Percentiles rank a stretch among this genome's conserved stretches.
Evolutionary conservation across 2,329 filamentous ascomycete genomes (phyloP).

Genomic region (Trichoderma lentiforme): DNA sequence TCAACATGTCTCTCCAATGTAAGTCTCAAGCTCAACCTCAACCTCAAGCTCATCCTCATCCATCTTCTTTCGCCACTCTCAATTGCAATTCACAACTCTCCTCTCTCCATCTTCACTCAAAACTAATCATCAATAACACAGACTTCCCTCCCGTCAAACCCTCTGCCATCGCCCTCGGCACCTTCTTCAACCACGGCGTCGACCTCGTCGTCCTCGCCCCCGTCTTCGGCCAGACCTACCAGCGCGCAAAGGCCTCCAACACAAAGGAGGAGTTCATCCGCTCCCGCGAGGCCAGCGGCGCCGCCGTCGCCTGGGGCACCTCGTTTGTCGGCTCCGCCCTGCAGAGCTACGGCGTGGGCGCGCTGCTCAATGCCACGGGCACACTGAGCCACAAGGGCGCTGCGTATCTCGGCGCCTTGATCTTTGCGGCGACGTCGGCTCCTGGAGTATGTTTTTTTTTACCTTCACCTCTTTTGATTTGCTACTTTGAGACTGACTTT

Average conservation of each 20-base stretch:
- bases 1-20: slow-evolving; percentile 60
- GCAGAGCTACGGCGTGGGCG: slow-evolving; percentile 85
- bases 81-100: background rate
- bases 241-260: slow-evolving; percentile 86
- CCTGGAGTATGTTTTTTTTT: slow-evolving; percentile 63
- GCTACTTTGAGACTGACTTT: background rate
- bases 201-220: slow-evolving; percentile 85
- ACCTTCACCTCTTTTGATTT: background rate
- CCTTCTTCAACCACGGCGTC: slow-evolving; percentile 89
- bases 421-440: slow-evolving; percentile 88
- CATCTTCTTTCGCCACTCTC: slow-evolving; percentile 11
- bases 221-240: slow-evolving; percentile 91
- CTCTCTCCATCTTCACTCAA: background rate
- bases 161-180: slow-evolving; percentile 94
- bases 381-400: slow-evolving; percentile 97
- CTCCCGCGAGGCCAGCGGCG: slow-evolving; percentile 86
- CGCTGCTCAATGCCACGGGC: slow-evolving; percentile 89
- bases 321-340: slow-evolving; percentile 84
- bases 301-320: slow-evolving; percentile 85
- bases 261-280: slow-evolving; percentile 94
- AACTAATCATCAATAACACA: slow-evolving; percentile 24
- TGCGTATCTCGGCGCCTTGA: slow-evolving; percentile 83
- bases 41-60: background rate
- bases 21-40: slow-evolving; percentile 29
- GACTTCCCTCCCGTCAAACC: slow-evolving; percentile 82